Evolutionary conservation across 1,284 basidiomycete genomes (phyloP), one percentile per base, ranked within the genome.

Genomic region (Tilletiaria anomala): DNA sequence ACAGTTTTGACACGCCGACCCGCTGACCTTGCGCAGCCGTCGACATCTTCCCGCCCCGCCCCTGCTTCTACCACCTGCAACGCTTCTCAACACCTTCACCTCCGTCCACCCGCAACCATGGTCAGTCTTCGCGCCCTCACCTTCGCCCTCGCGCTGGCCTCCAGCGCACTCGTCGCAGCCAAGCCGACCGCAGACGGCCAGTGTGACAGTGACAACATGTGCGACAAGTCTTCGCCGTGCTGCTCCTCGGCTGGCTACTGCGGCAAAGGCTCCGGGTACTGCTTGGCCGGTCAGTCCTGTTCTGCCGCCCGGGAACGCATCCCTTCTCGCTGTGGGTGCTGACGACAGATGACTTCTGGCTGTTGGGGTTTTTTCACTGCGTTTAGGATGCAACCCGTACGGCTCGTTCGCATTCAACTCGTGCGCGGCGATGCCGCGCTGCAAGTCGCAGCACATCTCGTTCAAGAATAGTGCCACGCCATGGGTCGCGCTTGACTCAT

Each of bases 201-300:
- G n/a, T n/a, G 26, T 29, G 8, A n/a, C 26, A 29, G 26, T 29
- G 26, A 8, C 26, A 29, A n/a, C 26, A 29, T 8, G 10, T n/a
- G n/a, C 10, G 8, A n/a, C n/a, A 8, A 8, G 10, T 29, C 26
- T n/a, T 8, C 10, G 10, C 8, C n/a, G 26, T n/a, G 10, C 8
- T 54, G 52, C 23, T 47, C 43, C 3, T 23, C 39, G 26, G 48
- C 46, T 40, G 50, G 50, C 40, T 51, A 37, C 47, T 29, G 26
- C 26, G 26, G 26, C 26, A 29, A 29, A n/a, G 26, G 26, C 26
- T 8, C 26, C 26, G n/a, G 8, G 26, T 29, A 29, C 26, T 29
- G 26, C n/a, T 8, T n/a, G 26, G n/a, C 8, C 26, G 26, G 26
- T n/a, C n/a, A n/a, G n/a, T n/a, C n/a, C n/a, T n/a, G n/a, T n/a